Percentiles rank a stretch among this genome's conserved stretches.
These are phyloP conservation scores for Pythium scleroteichum DNA, from an alignment of 352 stramenopile genomes.

Conservation along the genomic window DNA sequence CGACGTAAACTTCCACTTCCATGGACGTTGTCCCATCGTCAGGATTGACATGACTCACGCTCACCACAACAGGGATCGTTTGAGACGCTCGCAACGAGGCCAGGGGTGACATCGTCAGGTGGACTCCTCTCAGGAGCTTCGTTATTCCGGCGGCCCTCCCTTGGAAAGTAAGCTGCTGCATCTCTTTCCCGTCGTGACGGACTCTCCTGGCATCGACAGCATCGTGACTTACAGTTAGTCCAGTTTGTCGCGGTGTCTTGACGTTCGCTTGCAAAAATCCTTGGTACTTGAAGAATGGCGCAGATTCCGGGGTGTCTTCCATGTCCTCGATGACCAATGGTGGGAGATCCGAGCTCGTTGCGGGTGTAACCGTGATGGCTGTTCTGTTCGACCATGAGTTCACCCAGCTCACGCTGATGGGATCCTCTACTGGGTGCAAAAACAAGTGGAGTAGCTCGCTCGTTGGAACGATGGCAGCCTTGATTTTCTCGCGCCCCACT, in stretches of 20 bases:
- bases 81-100: neutral
- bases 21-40: neutral
- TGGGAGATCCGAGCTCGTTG: neutral
- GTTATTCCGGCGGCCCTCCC: constrained; percentile 5
- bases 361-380: neutral
- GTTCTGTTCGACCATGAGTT: constrained; percentile 3
- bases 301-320: neutral
- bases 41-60: neutral
- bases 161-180: constrained; percentile 14
- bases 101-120: neutral
- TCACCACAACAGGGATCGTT: neutral
- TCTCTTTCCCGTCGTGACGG: neutral
- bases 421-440: constrained; percentile 33
- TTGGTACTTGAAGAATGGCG: constrained; percentile 13
- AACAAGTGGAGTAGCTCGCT: constrained; percentile 36
- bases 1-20: neutral
- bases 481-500: neutral
- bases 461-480: neutral
- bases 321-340: constrained; percentile 7
- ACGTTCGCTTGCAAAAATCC: constrained; percentile 9
- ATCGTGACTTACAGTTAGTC: constrained; percentile 5
- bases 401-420: constrained; percentile 30
- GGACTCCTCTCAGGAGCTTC: constrained; percentile 2
- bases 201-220: neutral
- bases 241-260: neutral